Base-by-base conservation (phyloP, 805 yeast species). In the Barnettozyma siamensis region DNA sequence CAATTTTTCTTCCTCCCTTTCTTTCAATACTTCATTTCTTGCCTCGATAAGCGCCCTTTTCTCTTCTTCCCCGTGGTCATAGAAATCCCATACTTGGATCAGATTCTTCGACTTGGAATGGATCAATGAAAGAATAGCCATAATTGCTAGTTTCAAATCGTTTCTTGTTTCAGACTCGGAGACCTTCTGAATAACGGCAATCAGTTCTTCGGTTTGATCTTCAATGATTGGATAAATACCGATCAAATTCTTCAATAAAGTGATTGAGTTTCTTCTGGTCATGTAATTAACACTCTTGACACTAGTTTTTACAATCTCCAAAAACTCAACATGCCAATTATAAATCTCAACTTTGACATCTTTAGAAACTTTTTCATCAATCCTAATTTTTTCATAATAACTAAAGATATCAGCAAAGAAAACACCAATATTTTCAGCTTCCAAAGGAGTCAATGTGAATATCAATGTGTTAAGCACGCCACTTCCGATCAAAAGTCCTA, bases 391-490 rank as follows among this genome's bases (percentile, higher is more conserved):
- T 41, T 75, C 73, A 33, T 81, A 64, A 18, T 60, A 62, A 7
- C 58, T 62, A 33, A 87, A 62, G 1, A 83, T 46, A 19, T 76
- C 79, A 20, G 76, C 67, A 50, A 77, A 75, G 50, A 89, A 88
- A 11, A 86, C 60, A 4, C 95, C 95, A 30, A 88, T 59, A 55
- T 85, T 84, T 51, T 88, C 95, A 2, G 95, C 80, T 55, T 89
- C 96, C 4, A 70, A 61, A 0, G 86, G 72, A 0, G 96, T 84
- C 40, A 79, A 74, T 2, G 91, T 76, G 50, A 75, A 81, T 11
- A 88, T 55, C 2, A 86, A 72, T 3, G 82, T 73, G 36, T 70
- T 70, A 36, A 86, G 57, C 12, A 78, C 59, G 10, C 67, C 65
- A 4, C 65, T 64, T 1, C 63, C 56, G 42, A 87, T 72, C 19